phyloP scores from a whole-genome alignment of 1,139 yeast species.

The Blastobotrys capitulatus region DNA sequence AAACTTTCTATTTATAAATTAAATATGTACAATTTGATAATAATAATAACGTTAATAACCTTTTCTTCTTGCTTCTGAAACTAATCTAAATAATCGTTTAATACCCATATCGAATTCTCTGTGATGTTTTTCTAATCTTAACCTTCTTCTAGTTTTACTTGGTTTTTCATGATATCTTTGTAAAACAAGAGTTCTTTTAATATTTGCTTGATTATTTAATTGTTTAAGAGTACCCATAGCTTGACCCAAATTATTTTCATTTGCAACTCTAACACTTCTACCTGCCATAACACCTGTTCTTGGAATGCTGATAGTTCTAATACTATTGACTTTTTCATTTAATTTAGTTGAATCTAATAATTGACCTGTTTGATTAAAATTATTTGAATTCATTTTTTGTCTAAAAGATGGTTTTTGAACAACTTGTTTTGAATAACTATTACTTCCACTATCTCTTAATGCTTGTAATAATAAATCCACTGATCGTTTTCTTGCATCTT shows the following conservation, averaged over 20 bases:
- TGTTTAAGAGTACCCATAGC: conserved; percentile 28
- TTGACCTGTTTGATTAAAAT: no score
- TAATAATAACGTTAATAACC: conserved; percentile 26
- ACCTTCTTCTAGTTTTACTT: conserved; percentile 32
- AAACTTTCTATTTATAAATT: background rate
- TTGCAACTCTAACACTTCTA: conserved; percentile 28
- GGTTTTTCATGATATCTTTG: conserved; percentile 35
- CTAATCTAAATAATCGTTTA: conserved; percentile 32
- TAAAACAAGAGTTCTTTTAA: conserved; percentile 25
- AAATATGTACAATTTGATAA: background rate
- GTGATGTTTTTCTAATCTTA: conserved; percentile 29
- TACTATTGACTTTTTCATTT: background rate
- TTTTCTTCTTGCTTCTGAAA: conserved; percentile 34
- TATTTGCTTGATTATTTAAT: conserved; percentile 28
- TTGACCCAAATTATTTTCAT: conserved; percentile 21
- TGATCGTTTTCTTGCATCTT: background rate
- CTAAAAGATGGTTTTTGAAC: background rate
- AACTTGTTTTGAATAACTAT: background rate
- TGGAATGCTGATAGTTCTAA: conserved; percentile 17
- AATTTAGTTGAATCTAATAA: background rate
- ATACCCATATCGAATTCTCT: conserved; percentile 33
- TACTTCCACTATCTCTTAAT: background rate
- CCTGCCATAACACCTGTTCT: conserved; percentile 35
- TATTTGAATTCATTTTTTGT: background rate
- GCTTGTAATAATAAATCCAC: background rate